phyloP scores from a whole-genome alignment of 768 basidiomycete species.

The Trichaptum fuscoviolaceum region DNA sequence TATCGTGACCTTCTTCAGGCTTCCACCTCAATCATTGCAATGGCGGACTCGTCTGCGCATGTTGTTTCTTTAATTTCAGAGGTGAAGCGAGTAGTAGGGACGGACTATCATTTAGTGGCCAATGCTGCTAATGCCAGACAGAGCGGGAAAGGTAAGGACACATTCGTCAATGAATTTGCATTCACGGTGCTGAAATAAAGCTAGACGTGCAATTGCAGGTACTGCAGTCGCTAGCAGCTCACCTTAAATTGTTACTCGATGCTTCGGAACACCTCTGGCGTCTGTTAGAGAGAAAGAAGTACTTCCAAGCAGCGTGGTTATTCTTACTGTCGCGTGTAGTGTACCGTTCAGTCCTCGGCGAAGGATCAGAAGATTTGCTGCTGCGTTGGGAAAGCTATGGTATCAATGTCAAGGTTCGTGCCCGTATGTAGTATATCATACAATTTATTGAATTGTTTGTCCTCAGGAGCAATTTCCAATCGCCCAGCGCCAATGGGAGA shows the following conservation, averaged over 20 bases:
- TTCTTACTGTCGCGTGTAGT: conserved; percentile 84
- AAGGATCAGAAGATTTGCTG: conserved; percentile 60
- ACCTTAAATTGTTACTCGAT: conserved; percentile 87
- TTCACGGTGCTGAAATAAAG: not conserved
- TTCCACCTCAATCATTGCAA: conserved; percentile 77
- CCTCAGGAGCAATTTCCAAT: conserved; percentile 79
- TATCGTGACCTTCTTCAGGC: conserved; percentile 85
- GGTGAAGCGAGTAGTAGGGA: conserved; percentile 29
- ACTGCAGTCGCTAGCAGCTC: conserved; percentile 75
- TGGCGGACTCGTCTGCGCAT: conserved; percentile 60
- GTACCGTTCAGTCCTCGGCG: conserved; percentile 62
- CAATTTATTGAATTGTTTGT: not conserved
- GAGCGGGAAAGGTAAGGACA: conserved; percentile 11
- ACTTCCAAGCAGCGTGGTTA: conserved; percentile 81
- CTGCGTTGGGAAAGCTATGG: conserved; percentile 49
- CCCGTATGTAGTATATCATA: not conserved
- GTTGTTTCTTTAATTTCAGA: conserved; percentile 63
- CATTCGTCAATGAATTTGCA: not conserved
- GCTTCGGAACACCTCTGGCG: conserved; percentile 91
- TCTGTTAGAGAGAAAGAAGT: conserved; percentile 73
- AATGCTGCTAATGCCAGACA: conserved; percentile 45
- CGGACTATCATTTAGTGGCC: conserved; percentile 1
- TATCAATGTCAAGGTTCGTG: conserved; percentile 56
- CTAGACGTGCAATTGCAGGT: conserved; percentile 63
- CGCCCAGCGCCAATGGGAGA: conserved; percentile 91